phyloP scores from a whole-genome alignment of 805 yeast genomes.

The Saturnispora silvae region DNA sequence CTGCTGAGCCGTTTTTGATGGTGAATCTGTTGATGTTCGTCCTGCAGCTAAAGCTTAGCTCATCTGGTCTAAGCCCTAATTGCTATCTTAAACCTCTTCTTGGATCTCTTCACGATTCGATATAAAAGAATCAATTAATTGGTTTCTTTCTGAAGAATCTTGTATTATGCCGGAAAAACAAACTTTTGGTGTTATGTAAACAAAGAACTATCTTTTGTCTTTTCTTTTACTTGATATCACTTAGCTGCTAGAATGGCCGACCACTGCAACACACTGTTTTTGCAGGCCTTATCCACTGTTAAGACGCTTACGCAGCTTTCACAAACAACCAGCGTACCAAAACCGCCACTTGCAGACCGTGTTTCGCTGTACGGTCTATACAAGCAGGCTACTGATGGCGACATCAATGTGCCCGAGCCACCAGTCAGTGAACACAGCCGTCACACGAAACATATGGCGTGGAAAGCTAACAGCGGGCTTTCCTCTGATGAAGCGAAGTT shows the following conservation, averaged over 20 bases:
- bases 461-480: constrained; percentile 68
- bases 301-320: constrained; percentile 58
- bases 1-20: too few relatives aligned
- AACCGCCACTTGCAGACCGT: constrained; percentile 67
- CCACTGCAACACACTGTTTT: constrained; percentile 62
- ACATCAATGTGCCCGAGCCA: constrained; percentile 63
- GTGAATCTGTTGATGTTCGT: too few relatives aligned
- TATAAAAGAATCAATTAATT: too few relatives aligned
- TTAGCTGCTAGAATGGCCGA: not conserved
- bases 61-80: too few relatives aligned
- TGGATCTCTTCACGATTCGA: too few relatives aligned
- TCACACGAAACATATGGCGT: constrained; percentile 74
- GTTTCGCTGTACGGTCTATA: constrained; percentile 69
- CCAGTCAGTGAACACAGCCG: constrained; percentile 39
- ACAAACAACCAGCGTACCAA: constrained; percentile 51
- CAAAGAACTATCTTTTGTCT: too few relatives aligned
- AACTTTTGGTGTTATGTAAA: too few relatives aligned
- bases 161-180: too few relatives aligned
- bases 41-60: too few relatives aligned
- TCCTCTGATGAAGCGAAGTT: constrained; percentile 64
- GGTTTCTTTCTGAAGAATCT: too few relatives aligned
- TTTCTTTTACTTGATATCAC: not conserved
- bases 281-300: constrained; percentile 72
- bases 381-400: constrained; percentile 86
- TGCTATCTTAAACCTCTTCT: too few relatives aligned